These are phyloP conservation scores for Trichophaea hybrida DNA, from an alignment of 2,329 filamentous ascomycete species.

Conservation along the genomic window DNA sequence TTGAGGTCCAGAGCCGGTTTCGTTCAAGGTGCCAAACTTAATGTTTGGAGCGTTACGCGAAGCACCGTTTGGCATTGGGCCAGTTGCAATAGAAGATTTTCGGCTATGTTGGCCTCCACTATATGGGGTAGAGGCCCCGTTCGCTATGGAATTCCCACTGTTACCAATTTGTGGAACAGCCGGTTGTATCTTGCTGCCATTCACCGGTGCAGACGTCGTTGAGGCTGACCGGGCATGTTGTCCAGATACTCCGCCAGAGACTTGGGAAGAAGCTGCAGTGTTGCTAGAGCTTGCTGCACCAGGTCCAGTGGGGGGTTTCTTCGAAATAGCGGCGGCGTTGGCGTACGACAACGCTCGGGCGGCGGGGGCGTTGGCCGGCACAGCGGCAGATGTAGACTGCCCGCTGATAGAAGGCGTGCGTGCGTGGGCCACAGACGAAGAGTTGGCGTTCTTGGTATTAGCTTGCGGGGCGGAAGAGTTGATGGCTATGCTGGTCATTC, in stretches of 20 bases:
- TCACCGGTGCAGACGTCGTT: conserved; percentile 58
- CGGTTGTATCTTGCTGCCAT: conserved; percentile 59
- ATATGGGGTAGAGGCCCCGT: conserved; percentile 41
- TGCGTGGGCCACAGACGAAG: conserved; percentile 35
- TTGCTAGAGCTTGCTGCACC: conserved; percentile 30
- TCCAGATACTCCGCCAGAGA: conserved; percentile 20
- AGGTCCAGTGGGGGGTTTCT: conserved; percentile 34
- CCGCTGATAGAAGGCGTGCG: conserved; percentile 37
- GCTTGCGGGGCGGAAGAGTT: conserved; percentile 30
- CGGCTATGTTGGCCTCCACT: conserved; percentile 56
- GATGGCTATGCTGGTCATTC: conserved; percentile 45
- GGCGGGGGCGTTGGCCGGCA: conserved; percentile 38
- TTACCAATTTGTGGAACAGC: conserved; percentile 52
- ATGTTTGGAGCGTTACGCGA: conserved; percentile 50
- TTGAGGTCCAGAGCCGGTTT: conserved; percentile 48
- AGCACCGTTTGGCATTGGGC: conserved; percentile 58
- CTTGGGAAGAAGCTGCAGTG: conserved; percentile 11
- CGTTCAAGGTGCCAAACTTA: conserved; percentile 65
- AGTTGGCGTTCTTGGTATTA: conserved; percentile 39
- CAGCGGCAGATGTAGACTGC: conserved; percentile 40
- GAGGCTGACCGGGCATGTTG: conserved; percentile 37
- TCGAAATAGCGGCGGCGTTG: conserved; percentile 40
- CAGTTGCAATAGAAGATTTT: conserved; percentile 86
- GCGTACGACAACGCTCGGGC: conserved; percentile 43
- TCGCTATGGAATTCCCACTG: conserved; percentile 47